phyloP scores from a whole-genome alignment of 2,329 filamentous ascomycete species.

The Bimuria novae-zelandiae region DNA sequence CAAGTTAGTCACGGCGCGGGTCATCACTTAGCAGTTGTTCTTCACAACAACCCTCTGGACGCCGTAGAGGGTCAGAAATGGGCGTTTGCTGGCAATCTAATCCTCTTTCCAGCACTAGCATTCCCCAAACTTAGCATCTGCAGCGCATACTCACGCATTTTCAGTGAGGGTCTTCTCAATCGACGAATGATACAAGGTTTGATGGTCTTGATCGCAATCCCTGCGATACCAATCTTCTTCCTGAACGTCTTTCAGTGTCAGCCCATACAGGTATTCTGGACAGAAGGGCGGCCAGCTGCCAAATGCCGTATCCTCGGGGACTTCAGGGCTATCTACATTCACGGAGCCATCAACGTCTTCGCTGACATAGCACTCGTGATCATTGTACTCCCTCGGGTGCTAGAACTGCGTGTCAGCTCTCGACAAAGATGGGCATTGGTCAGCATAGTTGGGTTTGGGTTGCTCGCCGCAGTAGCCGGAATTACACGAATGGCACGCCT shows the following conservation, averaged over 20 bases:
- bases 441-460: slow-evolving; percentile 23
- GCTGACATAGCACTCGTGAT: slow-evolving; percentile 24
- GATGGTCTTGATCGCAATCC: slow-evolving; percentile 14
- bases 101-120: slow-evolving; percentile 21
- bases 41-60: slow-evolving; percentile 4
- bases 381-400: slow-evolving; percentile 25
- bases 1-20: slow-evolving; percentile 24
- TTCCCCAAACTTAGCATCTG: slow-evolving; percentile 31
- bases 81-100: slow-evolving; percentile 23
- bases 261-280: slow-evolving; percentile 28
- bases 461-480: slow-evolving; percentile 21
- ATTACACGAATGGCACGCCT: slow-evolving; percentile 27
- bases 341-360: slow-evolving; percentile 20
- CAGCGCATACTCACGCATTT: slow-evolving; percentile 27
- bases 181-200: slow-evolving; percentile 21
- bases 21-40: slow-evolving; percentile 15
- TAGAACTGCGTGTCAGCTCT: slow-evolving; percentile 20
- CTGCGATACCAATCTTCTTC: slow-evolving; percentile 21
- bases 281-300: slow-evolving; percentile 18
- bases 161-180: slow-evolving; percentile 19
- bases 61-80: slow-evolving; percentile 22
- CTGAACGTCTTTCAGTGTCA: slow-evolving; percentile 22
- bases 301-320: slow-evolving; percentile 20
- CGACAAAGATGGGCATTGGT: slow-evolving; percentile 23
- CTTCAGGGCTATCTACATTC: slow-evolving; percentile 16